These are phyloP conservation scores for Gleditsia sinensis DNA, from an alignment of 306 rosid species.

Conservation along the genomic window DNA sequence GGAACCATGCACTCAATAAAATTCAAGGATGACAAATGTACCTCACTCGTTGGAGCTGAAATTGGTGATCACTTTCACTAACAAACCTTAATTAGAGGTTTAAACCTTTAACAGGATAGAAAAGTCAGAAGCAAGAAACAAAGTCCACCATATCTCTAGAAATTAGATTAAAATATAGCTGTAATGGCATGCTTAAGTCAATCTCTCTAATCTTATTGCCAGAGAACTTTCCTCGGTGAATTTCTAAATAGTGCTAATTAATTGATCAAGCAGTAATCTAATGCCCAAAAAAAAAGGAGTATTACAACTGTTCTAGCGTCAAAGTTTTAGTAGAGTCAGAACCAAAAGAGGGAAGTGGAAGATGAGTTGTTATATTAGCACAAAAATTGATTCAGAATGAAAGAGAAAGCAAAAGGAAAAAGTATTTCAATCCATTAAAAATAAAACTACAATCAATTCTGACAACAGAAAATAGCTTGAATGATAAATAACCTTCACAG, in stretches of 20 bases:
- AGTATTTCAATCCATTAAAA: slow-evolving; percentile 3
- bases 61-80: not conserved
- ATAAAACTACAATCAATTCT: not conserved
- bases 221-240: not conserved
- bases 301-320: not conserved
- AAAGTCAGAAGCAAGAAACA: not conserved
- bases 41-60: not conserved
- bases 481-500: not conserved
- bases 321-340: slow-evolving; percentile 2
- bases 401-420: not conserved
- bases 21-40: slow-evolving; percentile 11
- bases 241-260: not conserved
- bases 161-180: not conserved
- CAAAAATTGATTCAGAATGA: not conserved
- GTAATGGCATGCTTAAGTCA: not conserved
- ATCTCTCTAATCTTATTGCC: not conserved
- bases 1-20: not conserved
- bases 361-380: not conserved
- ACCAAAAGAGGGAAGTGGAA: slow-evolving; percentile 10
- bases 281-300: not conserved
- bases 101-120: slow-evolving; percentile 1
- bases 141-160: slow-evolving; percentile 6
- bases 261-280: slow-evolving; percentile 19
- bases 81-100: not conserved
- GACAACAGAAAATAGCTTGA: slow-evolving; percentile 2